Evolutionary conservation across 495 filamentous ascomycete genomes (phyloP).

Genomic region (Aspergillus hancockii): DNA sequence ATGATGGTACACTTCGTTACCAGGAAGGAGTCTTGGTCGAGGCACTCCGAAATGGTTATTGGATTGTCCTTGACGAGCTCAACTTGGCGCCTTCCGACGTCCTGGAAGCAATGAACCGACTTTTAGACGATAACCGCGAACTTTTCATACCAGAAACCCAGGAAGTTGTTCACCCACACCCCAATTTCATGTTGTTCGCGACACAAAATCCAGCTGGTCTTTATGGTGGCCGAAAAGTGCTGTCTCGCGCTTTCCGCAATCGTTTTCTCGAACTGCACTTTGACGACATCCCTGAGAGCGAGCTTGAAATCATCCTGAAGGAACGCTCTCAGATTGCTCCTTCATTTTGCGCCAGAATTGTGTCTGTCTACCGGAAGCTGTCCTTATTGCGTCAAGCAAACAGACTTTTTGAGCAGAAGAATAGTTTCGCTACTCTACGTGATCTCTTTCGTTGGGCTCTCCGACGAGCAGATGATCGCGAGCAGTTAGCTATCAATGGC

Average conservation of each 20-base stretch:
- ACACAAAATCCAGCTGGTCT: constrained; percentile 96
- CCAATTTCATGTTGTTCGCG: constrained; percentile 98
- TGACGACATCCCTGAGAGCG: constrained; percentile 94
- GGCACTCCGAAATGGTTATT: constrained; percentile 88
- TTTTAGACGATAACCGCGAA: constrained; percentile 97
- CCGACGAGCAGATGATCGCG: constrained; percentile 76
- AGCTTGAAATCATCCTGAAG: constrained; percentile 89
- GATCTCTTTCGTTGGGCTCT: constrained; percentile 98
- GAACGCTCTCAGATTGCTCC: constrained; percentile 85
- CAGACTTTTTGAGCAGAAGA: constrained; percentile 93
- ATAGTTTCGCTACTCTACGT: constrained; percentile 93
- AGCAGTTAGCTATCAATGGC: constrained; percentile 88
- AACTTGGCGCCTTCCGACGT: constrained; percentile 97
- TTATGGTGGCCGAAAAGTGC: constrained; percentile 89
- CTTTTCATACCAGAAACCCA: constrained; percentile 97
- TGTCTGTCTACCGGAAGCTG: constrained; percentile 90
- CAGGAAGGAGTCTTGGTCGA: constrained; percentile 94
- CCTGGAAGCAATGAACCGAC: constrained; percentile 88
- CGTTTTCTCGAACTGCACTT: constrained; percentile 97
- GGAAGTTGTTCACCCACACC: constrained; percentile 84
- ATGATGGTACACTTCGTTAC: constrained; percentile 80
- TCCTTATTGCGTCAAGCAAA: constrained; percentile 85
- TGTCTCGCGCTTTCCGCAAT: constrained; percentile 94
- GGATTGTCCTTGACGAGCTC: constrained; percentile 97
- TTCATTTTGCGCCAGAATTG: constrained; percentile 86